Evolutionary conservation across 495 filamentous ascomycete species (phyloP), one percentile per base, ranked within the genome.

Genomic region (Trichodelitschia bisporula): DNA sequence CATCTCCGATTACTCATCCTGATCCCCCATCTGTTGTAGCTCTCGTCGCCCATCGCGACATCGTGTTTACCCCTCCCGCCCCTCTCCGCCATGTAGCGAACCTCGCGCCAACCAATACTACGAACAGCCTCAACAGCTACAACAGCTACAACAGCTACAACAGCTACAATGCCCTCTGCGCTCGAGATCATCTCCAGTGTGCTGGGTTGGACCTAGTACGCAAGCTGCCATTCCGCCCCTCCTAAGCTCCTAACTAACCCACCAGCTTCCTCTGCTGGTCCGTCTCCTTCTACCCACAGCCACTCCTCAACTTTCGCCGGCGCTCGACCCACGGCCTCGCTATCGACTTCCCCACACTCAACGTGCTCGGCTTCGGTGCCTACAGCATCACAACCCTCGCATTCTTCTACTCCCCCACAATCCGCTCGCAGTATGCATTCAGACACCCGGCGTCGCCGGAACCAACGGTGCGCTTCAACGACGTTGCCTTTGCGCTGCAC

Each of bases 281-380:
- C 1, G 46, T 73, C 23, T 90, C 79, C 9, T 95, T 92, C 54
- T 97, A 93, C 46, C 84, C 89, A 1, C 86, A 95, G 42, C 63
- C 72, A 1, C 47, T 83, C 23, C 61, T 67, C 34, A 97, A 90
- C 57, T 69, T 58, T 46, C 59, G 51, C 18, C 66, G 80, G 13
- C 58, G 60, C 15, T 73, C 80, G 2, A 91, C 83, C 3, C 60
- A 64, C 3, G 86, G 86, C 6, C 67, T 82, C 4, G 72, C 82
- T 0, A 69, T 86, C 29, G 80, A 93, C 47, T 91, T 80, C 43
- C 77, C 77, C 4, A 60, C 69, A 4, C 58, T 84, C 46, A 97
- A 97, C 44, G 58, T 66, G 2, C 50, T 89, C 3, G 82, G 86
- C 19, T 95, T 93, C 52, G 37, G 63, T 11, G 67, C 67, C 41